Conservation (phyloP, 2,329 filamentous ascomycete species). For the Aplosporella prunicola region DNA sequence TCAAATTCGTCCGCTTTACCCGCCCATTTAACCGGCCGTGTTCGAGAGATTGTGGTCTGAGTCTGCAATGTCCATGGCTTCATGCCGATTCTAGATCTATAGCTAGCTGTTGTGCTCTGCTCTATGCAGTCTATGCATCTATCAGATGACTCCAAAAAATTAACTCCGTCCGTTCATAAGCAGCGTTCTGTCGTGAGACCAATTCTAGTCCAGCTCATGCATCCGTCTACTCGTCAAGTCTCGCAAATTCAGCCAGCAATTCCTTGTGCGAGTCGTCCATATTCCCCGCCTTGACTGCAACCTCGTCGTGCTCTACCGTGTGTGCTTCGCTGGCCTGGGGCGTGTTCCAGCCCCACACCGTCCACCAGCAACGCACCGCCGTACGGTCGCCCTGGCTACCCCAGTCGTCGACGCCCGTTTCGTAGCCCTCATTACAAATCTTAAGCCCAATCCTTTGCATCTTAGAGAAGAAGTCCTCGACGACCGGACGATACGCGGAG, state of each 20-base stretch:
- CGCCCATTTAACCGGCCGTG: constrained; percentile 1
- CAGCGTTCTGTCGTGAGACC: background rate
- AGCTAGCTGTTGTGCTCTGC: no score
- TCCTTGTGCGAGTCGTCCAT: constrained; percentile 5
- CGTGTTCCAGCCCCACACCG: constrained; percentile 42
- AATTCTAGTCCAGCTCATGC: background rate
- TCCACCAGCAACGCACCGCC: constrained; percentile 60
- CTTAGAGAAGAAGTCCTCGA: constrained; percentile 50
- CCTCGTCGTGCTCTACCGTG: constrained; percentile 6
- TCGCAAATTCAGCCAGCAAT: constrained; percentile 3
- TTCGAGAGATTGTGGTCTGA: background rate
- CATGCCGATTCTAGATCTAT: constrained; percentile 3
- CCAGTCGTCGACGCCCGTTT: constrained; percentile 68
- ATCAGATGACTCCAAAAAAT: constrained; percentile 3
- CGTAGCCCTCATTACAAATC: constrained; percentile 50
- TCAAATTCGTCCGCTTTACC: background rate
- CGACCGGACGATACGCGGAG: constrained; percentile 58
- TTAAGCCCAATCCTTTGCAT: constrained; percentile 49
- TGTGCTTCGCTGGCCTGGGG: background rate
- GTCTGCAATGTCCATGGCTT: no score
- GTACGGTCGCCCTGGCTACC: constrained; percentile 38
- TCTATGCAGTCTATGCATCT: constrained; percentile 6
- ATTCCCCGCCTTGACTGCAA: background rate
- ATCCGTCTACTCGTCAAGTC: constrained; percentile 1
- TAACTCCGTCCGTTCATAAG: no score